These are phyloP conservation scores for Arthroderma uncinatum DNA, from an alignment of 2,329 filamentous ascomycete species.

Conservation along the genomic window DNA sequence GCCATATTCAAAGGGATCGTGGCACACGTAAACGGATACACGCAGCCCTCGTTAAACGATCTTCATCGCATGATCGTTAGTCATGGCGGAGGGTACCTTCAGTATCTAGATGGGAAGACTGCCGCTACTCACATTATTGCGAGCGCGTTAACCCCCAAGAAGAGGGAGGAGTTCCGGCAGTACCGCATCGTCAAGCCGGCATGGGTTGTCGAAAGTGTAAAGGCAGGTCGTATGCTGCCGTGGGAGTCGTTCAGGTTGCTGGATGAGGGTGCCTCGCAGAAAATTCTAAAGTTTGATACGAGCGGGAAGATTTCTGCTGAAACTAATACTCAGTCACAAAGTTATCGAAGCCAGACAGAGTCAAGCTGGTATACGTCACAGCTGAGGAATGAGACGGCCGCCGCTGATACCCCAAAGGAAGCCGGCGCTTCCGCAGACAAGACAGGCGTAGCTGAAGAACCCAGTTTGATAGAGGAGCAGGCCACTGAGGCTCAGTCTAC, in stretches of 20 bases:
- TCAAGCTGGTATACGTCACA: slow-evolving; percentile 73
- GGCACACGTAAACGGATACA: slow-evolving; percentile 89
- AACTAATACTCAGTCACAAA: slow-evolving; percentile 45
- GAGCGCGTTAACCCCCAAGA: slow-evolving; percentile 81
- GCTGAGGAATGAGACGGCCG: slow-evolving; percentile 32
- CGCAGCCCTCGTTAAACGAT: slow-evolving; percentile 81
- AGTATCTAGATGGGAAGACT: slow-evolving; percentile 91
- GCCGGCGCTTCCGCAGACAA: background rate
- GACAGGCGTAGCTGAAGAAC: background rate
- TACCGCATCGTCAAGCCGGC: slow-evolving; percentile 91
- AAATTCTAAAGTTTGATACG: slow-evolving; percentile 52
- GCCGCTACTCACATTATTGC: slow-evolving; percentile 93
- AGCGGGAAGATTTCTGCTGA: slow-evolving; percentile 57
- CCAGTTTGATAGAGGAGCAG: background rate
- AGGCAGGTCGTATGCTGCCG: slow-evolving; percentile 66
- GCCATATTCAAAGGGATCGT: slow-evolving; percentile 85
- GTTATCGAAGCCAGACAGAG: slow-evolving; percentile 72
- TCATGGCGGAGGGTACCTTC: slow-evolving; percentile 88
- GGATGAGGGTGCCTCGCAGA: slow-evolving; percentile 73
- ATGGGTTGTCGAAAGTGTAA: slow-evolving; percentile 85
- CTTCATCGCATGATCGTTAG: slow-evolving; percentile 78
- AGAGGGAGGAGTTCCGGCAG: slow-evolving; percentile 71
- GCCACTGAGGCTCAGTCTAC: background rate
- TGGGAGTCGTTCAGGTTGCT: slow-evolving; percentile 80
- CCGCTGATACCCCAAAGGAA: background rate